Base-by-base conservation (phyloP, 106 monocot species). In the Phalaenopsis aphrodite region DNA sequence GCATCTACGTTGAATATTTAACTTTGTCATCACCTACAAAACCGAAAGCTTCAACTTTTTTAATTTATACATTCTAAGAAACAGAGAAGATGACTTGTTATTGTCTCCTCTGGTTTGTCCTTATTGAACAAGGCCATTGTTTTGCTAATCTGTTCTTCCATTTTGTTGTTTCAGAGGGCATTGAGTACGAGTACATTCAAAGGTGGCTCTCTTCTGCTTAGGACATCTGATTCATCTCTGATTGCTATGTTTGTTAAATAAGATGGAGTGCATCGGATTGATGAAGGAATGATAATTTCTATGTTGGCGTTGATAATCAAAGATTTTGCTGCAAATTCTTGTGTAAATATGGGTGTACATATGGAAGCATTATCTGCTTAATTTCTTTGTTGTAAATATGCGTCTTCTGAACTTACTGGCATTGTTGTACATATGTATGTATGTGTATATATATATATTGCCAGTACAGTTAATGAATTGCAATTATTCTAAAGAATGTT, bases 331-430 rank as follows among this genome's bases (percentile, higher is more conserved):
- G 71, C 71, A 43, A 43, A 43, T 74, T 74, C 43, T 74, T 74
- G 19, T 74, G 74, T 74, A 74, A 42, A 74, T 74, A 74, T 74
- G 8, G 11, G 37, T 69, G 69, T 69, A 69, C 38, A 69, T 69
- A 69, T 66, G 23, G 4, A 68, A 42, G 3, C 41, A 74, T 74
- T 5, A 19, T 45, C 5, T 43, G 5, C 8, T 8, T 19, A 74
- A 74, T 19, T 74, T 0, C 30, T 74, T 74, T 17, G 74, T 15
- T 74, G 74, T 74, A 74, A 74, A 74, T 21, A 73, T 73, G 37
- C 12, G 3, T 69, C 69, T 38, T 39, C 39, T 38, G 69, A 69
- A 14, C 69, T 38, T 38, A 5, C 36, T 39, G 0, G 69, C 36
- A 69, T 39, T 41, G 14, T 11, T 39, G 69, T 69, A 38, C 61